Evolutionary conservation across 2,329 filamentous ascomycete genomes (phyloP), one percentile per base, ranked within the genome.

Genomic region (Ophidiomyces ophidiicola): DNA sequence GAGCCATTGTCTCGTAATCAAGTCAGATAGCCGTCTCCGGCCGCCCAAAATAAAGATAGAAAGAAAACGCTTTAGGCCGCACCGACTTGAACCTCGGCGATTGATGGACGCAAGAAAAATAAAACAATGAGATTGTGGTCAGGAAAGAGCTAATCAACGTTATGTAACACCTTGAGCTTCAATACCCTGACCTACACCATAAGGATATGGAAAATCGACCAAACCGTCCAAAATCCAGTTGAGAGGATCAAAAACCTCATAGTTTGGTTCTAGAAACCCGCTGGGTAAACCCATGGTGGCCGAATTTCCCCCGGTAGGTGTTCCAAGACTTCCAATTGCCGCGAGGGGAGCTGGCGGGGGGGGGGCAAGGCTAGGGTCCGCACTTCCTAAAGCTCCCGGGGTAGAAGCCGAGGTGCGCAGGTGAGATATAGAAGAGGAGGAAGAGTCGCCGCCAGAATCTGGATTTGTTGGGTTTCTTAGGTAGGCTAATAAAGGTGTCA

Each of bases 191-290:
- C 68, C 55, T 44, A 79, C 74, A 25, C 70, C 67, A 51, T 74
- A 79, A 7, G 68, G 71, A 54, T 80, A 86, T 47, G 82, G 83
- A 55, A 88, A 81, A 55, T 87, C 82, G 44, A 90, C 69, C 23
- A 88, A 68, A 10, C 83, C 83, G 57, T 94, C 87, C 44, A 94
- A 67, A 68, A 93, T 85, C 87, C 87, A 94, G 58, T 88, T 84
- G 52, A 94, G 71, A 1, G 87, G 84, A 60, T 94, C 86, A 54
- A 93, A 94, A 45, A 92, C 84, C 57, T 93, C 83, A 58, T 86
- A 86, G 50, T 77, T 80, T 6, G 75, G 73, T 40, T 82, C 72
- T 48, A 73, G 70, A 46, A 82, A 80, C 49, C 70, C 47, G 24
- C 59, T 62, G 1, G 59, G 57, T 3, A 63, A 45, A 4, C 47